Conservation (phyloP, 441 rosid genomes). For the Pelargonium australe region DNA sequence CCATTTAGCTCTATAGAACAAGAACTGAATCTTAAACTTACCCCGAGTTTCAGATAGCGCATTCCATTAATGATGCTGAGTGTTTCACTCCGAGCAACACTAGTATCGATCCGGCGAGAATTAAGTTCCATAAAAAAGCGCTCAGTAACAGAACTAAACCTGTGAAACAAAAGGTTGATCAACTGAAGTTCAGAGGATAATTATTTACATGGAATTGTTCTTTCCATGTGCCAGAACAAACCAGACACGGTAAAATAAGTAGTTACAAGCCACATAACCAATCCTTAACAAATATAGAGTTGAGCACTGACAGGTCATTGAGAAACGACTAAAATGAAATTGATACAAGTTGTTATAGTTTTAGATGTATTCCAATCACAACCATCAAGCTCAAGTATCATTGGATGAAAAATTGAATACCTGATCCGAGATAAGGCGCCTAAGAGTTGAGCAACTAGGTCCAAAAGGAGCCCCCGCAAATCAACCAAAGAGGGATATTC, state of each 20-base stretch:
- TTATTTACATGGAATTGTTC: too few species aligned
- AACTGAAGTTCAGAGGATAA: too few species aligned
- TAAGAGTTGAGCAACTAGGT: constrained; percentile 93
- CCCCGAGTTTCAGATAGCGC: constrained; percentile 99
- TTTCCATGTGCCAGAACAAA: neutral
- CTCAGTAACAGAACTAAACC: constrained; percentile 98
- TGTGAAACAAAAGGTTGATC: constrained; percentile 26
- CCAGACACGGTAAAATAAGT: neutral
- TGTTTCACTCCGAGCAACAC: constrained; percentile 86
- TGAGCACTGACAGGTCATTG: constrained; percentile 4
- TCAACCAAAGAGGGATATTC: constrained; percentile 98
- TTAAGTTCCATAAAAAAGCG: constrained; percentile 90
- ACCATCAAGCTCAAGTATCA: constrained; percentile 14
- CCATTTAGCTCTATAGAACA: constrained; percentile 10
- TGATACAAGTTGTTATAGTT: neutral
- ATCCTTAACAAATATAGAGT: neutral
- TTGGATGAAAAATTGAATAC: constrained; percentile 32
- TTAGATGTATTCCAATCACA: constrained; percentile 3
- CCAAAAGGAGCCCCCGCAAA: constrained; percentile 93
- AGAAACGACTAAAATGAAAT: neutral
- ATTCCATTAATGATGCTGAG: constrained; percentile 94
- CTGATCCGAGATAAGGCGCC: constrained; percentile 98
- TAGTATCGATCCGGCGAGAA: constrained; percentile 79
- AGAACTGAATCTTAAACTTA: constrained; percentile 33
- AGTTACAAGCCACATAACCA: constrained; percentile 5